A percentile compares a stretch with the other conserved stretches of the same genome.
phyloP scores from a whole-genome alignment of 306 rosid species.

The Albizia julibrissin region DNA sequence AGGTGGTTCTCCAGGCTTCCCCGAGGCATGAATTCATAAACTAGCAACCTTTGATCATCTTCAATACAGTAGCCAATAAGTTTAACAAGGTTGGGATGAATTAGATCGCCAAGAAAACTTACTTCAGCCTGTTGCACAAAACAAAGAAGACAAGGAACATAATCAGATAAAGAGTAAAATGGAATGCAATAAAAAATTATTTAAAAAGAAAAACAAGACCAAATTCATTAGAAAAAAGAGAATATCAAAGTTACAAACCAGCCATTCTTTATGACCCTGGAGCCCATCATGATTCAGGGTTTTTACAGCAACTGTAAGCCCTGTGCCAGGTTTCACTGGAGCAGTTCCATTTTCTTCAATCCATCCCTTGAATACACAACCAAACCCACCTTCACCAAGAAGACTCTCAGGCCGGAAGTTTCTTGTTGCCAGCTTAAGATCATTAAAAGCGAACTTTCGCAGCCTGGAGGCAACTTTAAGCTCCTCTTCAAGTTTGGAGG shows the following conservation, averaged over 20 bases:
- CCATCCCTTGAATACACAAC: slow-evolving; percentile 96
- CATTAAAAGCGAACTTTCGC: slow-evolving; percentile 74
- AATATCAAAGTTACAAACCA: slow-evolving; percentile 59
- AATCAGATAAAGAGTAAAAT: not conserved
- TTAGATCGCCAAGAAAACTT: slow-evolving; percentile 76
- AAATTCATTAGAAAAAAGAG: not conserved
- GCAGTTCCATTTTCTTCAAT: slow-evolving; percentile 95
- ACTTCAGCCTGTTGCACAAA: slow-evolving; percentile 75
- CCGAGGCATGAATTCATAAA: slow-evolving; percentile 88
- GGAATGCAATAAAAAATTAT: not conserved
- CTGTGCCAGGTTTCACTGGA: slow-evolving; percentile 90
- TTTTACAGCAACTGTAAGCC: slow-evolving; percentile 91
- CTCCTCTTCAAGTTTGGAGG: slow-evolving; percentile 81
- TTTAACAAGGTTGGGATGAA: slow-evolving; percentile 79
- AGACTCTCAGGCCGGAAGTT: slow-evolving; percentile 92
- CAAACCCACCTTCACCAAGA: slow-evolving; percentile 97
- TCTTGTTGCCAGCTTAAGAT: slow-evolving; percentile 85
- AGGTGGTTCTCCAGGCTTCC: slow-evolving; percentile 95
- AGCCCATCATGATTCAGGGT: slow-evolving; percentile 92
- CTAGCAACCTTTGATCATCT: slow-evolving; percentile 86
- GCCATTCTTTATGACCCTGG: slow-evolving; percentile 97
- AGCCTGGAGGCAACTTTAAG: slow-evolving; percentile 83
- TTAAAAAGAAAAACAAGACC: not conserved
- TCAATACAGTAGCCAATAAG: slow-evolving; percentile 88
- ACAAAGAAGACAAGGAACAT: slow-evolving; percentile 28